phyloP scores from a whole-genome alignment of 164 flowering plant species.

The Vitis rotundifolia region DNA sequence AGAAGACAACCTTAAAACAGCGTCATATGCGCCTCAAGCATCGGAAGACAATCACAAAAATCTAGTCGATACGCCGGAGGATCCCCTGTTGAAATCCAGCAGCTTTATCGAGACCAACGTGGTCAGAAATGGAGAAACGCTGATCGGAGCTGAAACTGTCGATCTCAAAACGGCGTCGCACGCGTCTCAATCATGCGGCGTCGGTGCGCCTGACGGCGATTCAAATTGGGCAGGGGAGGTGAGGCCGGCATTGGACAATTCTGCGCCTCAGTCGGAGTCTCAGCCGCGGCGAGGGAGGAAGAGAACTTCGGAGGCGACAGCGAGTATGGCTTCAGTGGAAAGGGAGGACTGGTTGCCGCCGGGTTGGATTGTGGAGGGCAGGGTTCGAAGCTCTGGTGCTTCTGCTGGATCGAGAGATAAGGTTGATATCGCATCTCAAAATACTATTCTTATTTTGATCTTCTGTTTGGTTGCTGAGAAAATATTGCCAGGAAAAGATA shows the following conservation, averaged over 20 bases:
- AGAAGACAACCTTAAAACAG: too few relatives aligned
- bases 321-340: slow-evolving; percentile 3
- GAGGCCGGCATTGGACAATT: slow-evolving; percentile 1
- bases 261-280: not conserved
- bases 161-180: not conserved
- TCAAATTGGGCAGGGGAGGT: not conserved
- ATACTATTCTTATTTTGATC: not conserved
- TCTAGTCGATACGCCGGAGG: too few relatives aligned
- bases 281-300: slow-evolving; percentile 3
- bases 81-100: too few relatives aligned
- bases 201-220: not conserved
- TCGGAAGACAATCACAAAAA: too few relatives aligned
- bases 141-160: too few relatives aligned
- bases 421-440: slow-evolving; percentile 21
- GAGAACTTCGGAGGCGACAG: not conserved
- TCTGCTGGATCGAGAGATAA: slow-evolving; percentile 44
- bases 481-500: not conserved
- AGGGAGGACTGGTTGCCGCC: slow-evolving; percentile 42
- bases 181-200: not conserved
- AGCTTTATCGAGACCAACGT: too few relatives aligned
- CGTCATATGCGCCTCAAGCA: too few relatives aligned
- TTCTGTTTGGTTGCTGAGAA: not conserved
- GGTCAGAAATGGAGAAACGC: too few relatives aligned
- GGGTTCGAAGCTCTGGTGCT: slow-evolving; percentile 39
- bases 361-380: slow-evolving; percentile 39